A percentile compares a stretch with the other conserved stretches of the same genome.
phyloP scores from a whole-genome alignment of 345 rosid species.

The Arabidopsis thaliana region TAIR10.1 NC_003076.8:8282501-8283000 shows the following conservation, averaged over 20 bases:
- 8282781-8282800: conserved; percentile 70
- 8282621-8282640: conserved; percentile 63
- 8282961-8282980: conserved; percentile 69
- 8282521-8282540: conserved; percentile 60
- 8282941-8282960: conserved; percentile 65
- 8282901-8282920: conserved; percentile 79
- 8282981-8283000: conserved; percentile 64
- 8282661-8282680: conserved; percentile 47
- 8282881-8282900: conserved; percentile 85
- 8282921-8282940: conserved; percentile 76
- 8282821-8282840: conserved; percentile 74
- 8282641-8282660: conserved; percentile 17
- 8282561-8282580: conserved; percentile 63
- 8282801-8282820: conserved; percentile 75
- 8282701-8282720: conserved; percentile 14
- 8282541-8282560: conserved; percentile 61
- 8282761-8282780: conserved; percentile 68
- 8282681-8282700: conserved; percentile 62
- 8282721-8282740: background rate
- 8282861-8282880: conserved; percentile 90
- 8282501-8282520: conserved; percentile 70
- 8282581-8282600: conserved; percentile 73
- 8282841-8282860: conserved; percentile 70
- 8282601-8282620: conserved; percentile 54
- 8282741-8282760: background rate